Evolutionary conservation across 2,329 filamentous ascomycete genomes (phyloP).

Genomic region (Decorospora gaudefroyi): DNA sequence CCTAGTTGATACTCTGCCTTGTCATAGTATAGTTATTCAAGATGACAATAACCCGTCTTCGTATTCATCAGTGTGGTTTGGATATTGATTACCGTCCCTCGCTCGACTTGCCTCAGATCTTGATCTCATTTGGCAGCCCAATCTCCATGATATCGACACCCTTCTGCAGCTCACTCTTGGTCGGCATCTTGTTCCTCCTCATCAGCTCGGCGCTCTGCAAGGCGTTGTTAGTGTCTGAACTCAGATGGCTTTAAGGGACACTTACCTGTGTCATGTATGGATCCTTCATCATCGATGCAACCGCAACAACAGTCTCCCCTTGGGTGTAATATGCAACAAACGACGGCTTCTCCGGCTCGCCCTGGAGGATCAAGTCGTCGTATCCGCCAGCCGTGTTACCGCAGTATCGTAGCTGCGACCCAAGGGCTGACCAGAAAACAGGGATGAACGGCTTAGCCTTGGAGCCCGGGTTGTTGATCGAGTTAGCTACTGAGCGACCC

Average conservation of each 20-base stretch:
- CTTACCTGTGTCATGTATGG: slow-evolving; percentile 69
- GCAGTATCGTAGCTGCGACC: slow-evolving; percentile 88
- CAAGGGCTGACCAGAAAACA: slow-evolving; percentile 94
- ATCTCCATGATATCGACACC: slow-evolving; percentile 58
- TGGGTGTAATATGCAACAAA: slow-evolving; percentile 90
- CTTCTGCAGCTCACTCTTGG: slow-evolving; percentile 73
- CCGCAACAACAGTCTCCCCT: slow-evolving; percentile 83
- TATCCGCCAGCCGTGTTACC: slow-evolving; percentile 82
- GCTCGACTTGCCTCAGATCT: slow-evolving; percentile 40
- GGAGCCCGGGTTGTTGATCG: slow-evolving; percentile 70
- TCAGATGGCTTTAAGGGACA: too few relatives aligned
- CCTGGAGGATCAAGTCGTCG: slow-evolving; percentile 82
- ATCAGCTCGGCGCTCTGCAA: slow-evolving; percentile 92
- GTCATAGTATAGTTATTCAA: background rate
- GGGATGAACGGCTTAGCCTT: slow-evolving; percentile 78
- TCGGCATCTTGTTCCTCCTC: slow-evolving; percentile 78
- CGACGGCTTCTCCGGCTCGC: slow-evolving; percentile 70
- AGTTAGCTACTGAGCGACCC: slow-evolving; percentile 75
- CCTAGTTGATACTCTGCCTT: background rate
- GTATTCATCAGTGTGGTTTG: background rate
- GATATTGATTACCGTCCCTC: background rate
- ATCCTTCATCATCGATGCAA: slow-evolving; percentile 88
- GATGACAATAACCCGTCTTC: background rate
- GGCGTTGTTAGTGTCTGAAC: too few relatives aligned
- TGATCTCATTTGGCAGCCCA: slow-evolving; percentile 52